Percentiles rank a stretch among this genome's conserved stretches.
These are phyloP conservation scores for Secale cereale DNA, from an alignment of 176 grass and related monocot species.

Conservation along the genomic window DNA sequence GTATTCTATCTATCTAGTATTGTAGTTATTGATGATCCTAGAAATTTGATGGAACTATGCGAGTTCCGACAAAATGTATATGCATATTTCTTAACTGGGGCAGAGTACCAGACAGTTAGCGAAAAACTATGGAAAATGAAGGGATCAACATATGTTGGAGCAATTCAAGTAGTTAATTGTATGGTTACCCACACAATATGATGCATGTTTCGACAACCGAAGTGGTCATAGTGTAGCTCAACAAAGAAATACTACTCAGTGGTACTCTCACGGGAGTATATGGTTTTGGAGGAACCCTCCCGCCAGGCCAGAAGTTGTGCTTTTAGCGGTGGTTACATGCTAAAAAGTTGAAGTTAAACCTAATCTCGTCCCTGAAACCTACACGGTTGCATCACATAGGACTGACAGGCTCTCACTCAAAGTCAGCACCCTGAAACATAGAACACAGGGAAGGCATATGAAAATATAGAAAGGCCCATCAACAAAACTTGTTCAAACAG, in stretches of 20 bases:
- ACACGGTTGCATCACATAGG: neutral
- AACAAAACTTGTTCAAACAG: neutral
- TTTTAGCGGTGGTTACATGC: neutral
- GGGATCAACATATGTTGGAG: neutral
- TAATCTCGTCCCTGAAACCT: neutral
- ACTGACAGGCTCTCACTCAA: neutral
- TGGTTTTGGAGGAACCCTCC: neutral
- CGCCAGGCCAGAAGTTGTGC: neutral
- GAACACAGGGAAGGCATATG: neutral
- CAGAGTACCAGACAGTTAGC: neutral
- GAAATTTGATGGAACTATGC: too few relatives aligned
- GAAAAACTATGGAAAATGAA: neutral
- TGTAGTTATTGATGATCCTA: too few relatives aligned
- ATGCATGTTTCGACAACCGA: neutral
- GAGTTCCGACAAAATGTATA: neutral
- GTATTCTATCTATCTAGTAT: too few relatives aligned
- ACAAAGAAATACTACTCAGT: neutral
- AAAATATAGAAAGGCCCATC: neutral
- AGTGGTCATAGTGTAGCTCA: conserved; percentile 6
- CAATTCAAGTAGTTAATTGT: neutral
- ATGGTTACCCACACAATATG: neutral
- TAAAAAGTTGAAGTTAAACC: conserved; percentile 19
- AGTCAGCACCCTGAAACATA: conserved; percentile 6
- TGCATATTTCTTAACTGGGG: too few relatives aligned
- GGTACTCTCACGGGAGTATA: too few relatives aligned